These are phyloP conservation scores for Lentinula lateritia DNA, from an alignment of 768 basidiomycete species.

Conservation along the genomic window DNA sequence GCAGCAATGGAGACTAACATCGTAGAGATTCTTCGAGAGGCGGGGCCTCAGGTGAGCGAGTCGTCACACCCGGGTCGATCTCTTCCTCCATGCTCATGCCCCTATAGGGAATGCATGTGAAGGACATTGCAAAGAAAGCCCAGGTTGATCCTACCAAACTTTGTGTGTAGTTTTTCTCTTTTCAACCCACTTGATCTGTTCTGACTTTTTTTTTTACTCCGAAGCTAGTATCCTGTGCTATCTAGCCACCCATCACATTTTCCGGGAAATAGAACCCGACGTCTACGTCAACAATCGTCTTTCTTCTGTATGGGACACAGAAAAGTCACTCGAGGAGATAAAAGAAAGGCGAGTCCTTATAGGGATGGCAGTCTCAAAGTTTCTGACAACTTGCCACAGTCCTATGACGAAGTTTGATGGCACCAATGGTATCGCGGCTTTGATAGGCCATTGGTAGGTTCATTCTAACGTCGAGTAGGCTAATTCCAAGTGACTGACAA, in stretches of 20 bases:
- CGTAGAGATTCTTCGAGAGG: conserved; percentile 25
- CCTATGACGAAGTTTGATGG: conserved; percentile 6
- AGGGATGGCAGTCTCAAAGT: not conserved
- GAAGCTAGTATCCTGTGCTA: conserved; percentile 24
- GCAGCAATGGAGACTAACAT: conserved; percentile 17
- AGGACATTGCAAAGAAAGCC: conserved; percentile 20
- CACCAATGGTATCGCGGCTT: conserved; percentile 10
- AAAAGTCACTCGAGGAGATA: conserved; percentile 14
- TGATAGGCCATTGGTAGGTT: conserved; percentile 13
- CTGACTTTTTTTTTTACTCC: not conserved
- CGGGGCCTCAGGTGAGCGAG: conserved; percentile 18
- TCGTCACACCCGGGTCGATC: not conserved
- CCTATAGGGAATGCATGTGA: conserved; percentile 20
- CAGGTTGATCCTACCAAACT: conserved; percentile 19
- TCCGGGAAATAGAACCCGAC: conserved; percentile 22
- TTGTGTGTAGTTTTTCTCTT: conserved; percentile 14
- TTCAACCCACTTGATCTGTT: not conserved
- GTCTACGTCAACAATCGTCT: conserved; percentile 26
- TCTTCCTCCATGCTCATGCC: not conserved
- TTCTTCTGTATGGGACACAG: conserved; percentile 23
- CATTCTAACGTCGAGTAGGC: no score
- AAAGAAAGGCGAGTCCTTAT: conserved; percentile 11
- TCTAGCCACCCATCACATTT: conserved; percentile 28
- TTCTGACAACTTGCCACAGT: not conserved
- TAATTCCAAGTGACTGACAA: not conserved